Evolutionary conservation across 2,329 filamentous ascomycete genomes (phyloP), one percentile per base, ranked within the genome.

Genomic region (Pseudogymnoascus sp.): DNA sequence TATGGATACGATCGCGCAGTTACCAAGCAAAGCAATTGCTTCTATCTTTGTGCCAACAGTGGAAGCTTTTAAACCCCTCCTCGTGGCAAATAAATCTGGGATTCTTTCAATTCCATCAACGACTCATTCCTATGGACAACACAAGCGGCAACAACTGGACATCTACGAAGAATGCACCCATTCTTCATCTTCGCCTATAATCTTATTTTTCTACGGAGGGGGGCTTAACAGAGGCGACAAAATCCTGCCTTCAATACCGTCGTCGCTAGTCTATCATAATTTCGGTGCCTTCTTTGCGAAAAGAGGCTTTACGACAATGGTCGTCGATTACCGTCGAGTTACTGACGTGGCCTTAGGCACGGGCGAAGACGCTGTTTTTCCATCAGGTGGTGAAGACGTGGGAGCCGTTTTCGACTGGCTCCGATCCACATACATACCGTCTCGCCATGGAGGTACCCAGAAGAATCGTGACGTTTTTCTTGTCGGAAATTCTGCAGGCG

Each of bases 401-500:
- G 41, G 57, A 18, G 14, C 60, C 1, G 66, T 66, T 8, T 18
- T 68, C 41, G 62, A 63, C 25, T 69, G 68, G 69, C 14, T 67
- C 6, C 62, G 67, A 59, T 47, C 41, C 34, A 58, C 54, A 11
- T 37, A 58, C 9, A 28, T 58, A 34, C 11, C 3, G 30, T 58
- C 54, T 32, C 20, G 4, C 30, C 9, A 11, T 39, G 7, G 2
- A 2, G 28, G n/a, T 3, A 7, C 58, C 38, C 58, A 47, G n/a
- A 28, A 28, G 60, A 64, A 60, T 16, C 61, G 63, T 9, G 63
- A 70, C 47, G 66, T 72, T 1, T 68, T 65, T 32, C 37, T 71
- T 7, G 60, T 69, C 59, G 70, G 70, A 1, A 71, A 71, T 57
- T 71, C 69, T 18, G 70, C 69, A 1, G 70, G 70, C 1, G 70